Base-by-base conservation (phyloP, 108 stramenopile species). In the Nitzschia inconspicua region DNA sequence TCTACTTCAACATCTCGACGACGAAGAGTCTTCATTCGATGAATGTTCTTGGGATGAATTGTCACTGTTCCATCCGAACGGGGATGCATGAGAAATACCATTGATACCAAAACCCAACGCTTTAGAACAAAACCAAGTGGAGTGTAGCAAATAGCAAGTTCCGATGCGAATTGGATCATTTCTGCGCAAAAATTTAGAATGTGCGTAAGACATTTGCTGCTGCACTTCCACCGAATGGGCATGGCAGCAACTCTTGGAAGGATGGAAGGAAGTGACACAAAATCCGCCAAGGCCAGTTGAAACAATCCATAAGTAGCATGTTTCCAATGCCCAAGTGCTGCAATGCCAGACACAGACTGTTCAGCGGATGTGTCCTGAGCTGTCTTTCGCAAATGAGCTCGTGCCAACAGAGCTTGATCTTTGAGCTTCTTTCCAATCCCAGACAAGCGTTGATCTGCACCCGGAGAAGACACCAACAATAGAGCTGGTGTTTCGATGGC, bases 401-500 rank as follows among this genome's bases (percentile, higher is more conserved):
- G 60, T 3, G 89, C 81, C 2, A 90, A 20, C 24, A 86, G 31
- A 32, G 77, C 65, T 36, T 90, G 89, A 61, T 90, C 89, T 39
- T 58, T 42, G 36, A 90, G 60, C 41, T 77, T 37, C 29, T 57
- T 44, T 29, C 66, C 73, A 29, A 73, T 68, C 60, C 58, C 75
- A 57, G n/a, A 19, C 71, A 78, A 35, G 20, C 44, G 40, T 77
- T 76, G n/a, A 66, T 78, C 25, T 50, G 64, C 3, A 22, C 85
- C 83, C 29, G 88, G 75, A 13, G 84, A 83, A 52, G 79, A 81
- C 26, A 63, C 60, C 60, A 88, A 43, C 9, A 91, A 54, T 10
- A 91, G 53, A 0, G 84, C 73, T 20, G 89, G 89, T 31, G 66
- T 79, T 36, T 73, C 80, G 23, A 91, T 79, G 31, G 86, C 86